These are phyloP conservation scores for Calonectria naviculata DNA, from an alignment of 2,329 filamentous ascomycete genomes.

Conservation along the genomic window DNA sequence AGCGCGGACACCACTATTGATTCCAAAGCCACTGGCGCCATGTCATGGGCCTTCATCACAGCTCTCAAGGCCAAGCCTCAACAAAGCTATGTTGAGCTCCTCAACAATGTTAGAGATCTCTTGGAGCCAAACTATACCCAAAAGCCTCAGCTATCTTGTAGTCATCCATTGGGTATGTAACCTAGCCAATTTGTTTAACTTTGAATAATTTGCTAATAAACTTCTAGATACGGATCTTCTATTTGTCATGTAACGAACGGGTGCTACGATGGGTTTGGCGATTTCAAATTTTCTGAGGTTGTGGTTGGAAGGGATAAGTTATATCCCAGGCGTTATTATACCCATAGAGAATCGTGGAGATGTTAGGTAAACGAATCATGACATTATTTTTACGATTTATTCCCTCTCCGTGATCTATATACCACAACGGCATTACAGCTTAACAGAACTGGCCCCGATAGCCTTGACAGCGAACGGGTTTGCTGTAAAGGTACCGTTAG, in stretches of 20 bases:
- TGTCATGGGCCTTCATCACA: constrained; percentile 97
- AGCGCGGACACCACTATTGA: constrained; percentile 92
- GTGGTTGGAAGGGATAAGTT: neutral
- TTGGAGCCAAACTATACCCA: constrained; percentile 88
- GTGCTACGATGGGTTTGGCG: neutral
- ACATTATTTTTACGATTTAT: neutral
- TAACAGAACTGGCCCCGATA: neutral
- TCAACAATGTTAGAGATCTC: constrained; percentile 95
- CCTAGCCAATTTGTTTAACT: neutral
- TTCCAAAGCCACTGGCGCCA: constrained; percentile 92
- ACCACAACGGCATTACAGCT: neutral
- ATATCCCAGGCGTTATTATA: neutral
- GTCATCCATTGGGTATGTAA: constrained; percentile 89
- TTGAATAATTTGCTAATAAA: neutral
- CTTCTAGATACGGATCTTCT: constrained; percentile 70
- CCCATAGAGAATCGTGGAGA: neutral
- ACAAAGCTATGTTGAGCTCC: constrained; percentile 94
- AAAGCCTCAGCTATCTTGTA: constrained; percentile 96
- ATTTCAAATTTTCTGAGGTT: neutral
- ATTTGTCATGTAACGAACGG: constrained; percentile 69
- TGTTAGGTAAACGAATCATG: neutral
- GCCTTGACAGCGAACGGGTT: constrained; percentile 45
- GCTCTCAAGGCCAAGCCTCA: constrained; percentile 94
- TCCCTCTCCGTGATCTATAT: neutral
- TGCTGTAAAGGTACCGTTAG: constrained; percentile 43